These are phyloP conservation scores for Penicillium sp. DNA, from an alignment of 2,329 filamentous ascomycete genomes.

Conservation along the genomic window DNA sequence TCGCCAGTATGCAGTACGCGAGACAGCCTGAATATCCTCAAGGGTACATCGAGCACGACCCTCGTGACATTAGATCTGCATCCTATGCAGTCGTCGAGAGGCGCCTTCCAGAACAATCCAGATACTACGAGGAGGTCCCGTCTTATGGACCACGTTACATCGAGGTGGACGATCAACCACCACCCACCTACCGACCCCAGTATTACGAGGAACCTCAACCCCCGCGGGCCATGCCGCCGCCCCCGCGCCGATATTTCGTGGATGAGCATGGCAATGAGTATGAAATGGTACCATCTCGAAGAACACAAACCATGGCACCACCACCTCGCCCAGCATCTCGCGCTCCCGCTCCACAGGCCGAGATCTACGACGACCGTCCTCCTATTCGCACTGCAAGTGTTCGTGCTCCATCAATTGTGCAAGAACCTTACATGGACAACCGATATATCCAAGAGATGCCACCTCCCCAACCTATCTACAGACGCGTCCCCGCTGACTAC, in stretches of 20 bases:
- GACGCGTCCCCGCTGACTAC: slow-evolving; percentile 40
- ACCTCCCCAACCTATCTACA: slow-evolving; percentile 42
- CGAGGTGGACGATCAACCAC: slow-evolving; percentile 38
- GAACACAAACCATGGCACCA: slow-evolving; percentile 34
- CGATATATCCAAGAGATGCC: slow-evolving; percentile 48
- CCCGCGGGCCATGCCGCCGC: slow-evolving; percentile 52
- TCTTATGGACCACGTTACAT: slow-evolving; percentile 35
- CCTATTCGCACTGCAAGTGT: slow-evolving; percentile 34
- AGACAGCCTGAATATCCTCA: slow-evolving; percentile 43
- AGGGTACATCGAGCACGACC: slow-evolving; percentile 48
- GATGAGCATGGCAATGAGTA: slow-evolving; percentile 85
- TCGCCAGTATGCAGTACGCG: slow-evolving; percentile 48
- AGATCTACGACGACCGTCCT: slow-evolving; percentile 36
- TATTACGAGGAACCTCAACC: slow-evolving; percentile 47
- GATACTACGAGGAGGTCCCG: slow-evolving; percentile 41
- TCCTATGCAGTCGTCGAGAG: slow-evolving; percentile 44
- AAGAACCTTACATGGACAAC: slow-evolving; percentile 42
- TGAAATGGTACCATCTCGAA: slow-evolving; percentile 50
- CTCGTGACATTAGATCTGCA: slow-evolving; percentile 36
- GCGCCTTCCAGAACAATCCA: slow-evolving; percentile 36
- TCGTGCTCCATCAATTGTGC: slow-evolving; percentile 44
- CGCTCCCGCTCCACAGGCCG: slow-evolving; percentile 29
- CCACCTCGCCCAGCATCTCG: slow-evolving; percentile 35
- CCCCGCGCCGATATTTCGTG: slow-evolving; percentile 69
- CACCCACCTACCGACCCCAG: slow-evolving; percentile 39